phyloP scores from a whole-genome alignment of 495 filamentous ascomycete species.

The Acidomyces sp. region DNA sequence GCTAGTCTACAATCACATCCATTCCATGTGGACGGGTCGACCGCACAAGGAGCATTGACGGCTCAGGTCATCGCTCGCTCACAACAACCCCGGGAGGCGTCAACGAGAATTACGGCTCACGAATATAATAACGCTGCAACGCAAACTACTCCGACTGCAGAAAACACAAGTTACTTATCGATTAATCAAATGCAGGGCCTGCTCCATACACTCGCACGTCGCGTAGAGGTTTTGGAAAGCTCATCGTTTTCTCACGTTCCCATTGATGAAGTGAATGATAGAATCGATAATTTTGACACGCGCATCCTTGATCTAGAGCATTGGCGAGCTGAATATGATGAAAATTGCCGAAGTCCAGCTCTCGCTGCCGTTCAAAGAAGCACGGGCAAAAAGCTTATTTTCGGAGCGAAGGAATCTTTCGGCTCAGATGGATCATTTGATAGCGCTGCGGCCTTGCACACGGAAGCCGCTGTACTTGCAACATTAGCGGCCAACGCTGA shows the following conservation, averaged over 20 bases:
- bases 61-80: no score
- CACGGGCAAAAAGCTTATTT: conserved; percentile 8
- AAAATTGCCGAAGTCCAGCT: conserved; percentile 12
- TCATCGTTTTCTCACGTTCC: conserved; percentile 43
- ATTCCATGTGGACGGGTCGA: no score
- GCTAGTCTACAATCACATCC: no score
- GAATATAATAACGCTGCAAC: no score
- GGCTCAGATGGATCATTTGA: conserved; percentile 22
- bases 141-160: no score
- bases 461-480: conserved; percentile 24
- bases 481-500: conserved; percentile 26
- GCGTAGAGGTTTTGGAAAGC: conserved; percentile 48
- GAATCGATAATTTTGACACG: conserved; percentile 43
- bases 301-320: conserved; percentile 49
- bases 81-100: no score
- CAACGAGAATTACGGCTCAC: no score
- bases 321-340: conserved; percentile 48
- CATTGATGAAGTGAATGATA: conserved; percentile 47
- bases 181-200: conserved; percentile 6
- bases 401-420: conserved; percentile 6
- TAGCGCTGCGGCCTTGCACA: conserved; percentile 24
- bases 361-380: not conserved
- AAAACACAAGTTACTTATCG: not conserved
- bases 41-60: no score
- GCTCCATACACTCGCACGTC: conserved; percentile 34